Evolutionary conservation across 768 basidiomycete genomes (phyloP).

Genomic region (Amanita inopinata): DNA sequence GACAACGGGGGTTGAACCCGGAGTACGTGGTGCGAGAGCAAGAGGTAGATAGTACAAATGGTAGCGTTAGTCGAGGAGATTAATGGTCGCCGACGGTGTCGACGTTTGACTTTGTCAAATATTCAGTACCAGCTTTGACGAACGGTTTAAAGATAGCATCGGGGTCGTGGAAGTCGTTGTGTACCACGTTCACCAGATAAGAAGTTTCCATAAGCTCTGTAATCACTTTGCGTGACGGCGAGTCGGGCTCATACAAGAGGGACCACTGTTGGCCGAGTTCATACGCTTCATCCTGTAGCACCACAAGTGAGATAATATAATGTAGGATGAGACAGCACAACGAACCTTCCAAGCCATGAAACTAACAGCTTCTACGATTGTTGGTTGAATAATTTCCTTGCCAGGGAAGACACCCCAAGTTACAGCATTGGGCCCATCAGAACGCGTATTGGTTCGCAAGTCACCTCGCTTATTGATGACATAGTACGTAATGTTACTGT

Average conservation of each 20-base stretch:
- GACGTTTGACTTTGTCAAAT: conserved; percentile 27
- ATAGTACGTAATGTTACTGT: conserved; percentile 89
- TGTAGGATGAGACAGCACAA: conserved; percentile 7
- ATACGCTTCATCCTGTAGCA: conserved; percentile 86
- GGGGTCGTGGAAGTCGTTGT: conserved; percentile 86
- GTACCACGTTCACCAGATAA: conserved; percentile 90
- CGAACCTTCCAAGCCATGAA: conserved; percentile 97
- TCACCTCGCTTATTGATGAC: conserved; percentile 96
- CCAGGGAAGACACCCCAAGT: conserved; percentile 98
- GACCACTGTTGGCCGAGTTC: conserved; percentile 92
- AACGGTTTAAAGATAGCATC: conserved; percentile 85
- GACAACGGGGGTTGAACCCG: conserved; percentile 87
- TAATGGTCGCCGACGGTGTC: conserved; percentile 34
- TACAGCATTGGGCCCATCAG: conserved; percentile 95
- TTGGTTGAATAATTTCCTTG: conserved; percentile 93
- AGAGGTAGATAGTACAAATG: conserved; percentile 16
- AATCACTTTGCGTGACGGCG: conserved; percentile 68
- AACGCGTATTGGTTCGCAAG: conserved; percentile 88
- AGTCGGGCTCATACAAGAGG: conserved; percentile 69
- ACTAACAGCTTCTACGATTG: conserved; percentile 93
- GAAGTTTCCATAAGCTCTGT: conserved; percentile 69
- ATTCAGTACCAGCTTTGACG: conserved; percentile 63
- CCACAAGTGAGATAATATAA: conserved; percentile 8
- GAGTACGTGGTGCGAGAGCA: conserved; percentile 21
- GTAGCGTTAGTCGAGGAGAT: conserved; percentile 7